phyloP scores from a whole-genome alignment of 176 grass and related monocot genomes.

The Lolium multiflorum region DNA sequence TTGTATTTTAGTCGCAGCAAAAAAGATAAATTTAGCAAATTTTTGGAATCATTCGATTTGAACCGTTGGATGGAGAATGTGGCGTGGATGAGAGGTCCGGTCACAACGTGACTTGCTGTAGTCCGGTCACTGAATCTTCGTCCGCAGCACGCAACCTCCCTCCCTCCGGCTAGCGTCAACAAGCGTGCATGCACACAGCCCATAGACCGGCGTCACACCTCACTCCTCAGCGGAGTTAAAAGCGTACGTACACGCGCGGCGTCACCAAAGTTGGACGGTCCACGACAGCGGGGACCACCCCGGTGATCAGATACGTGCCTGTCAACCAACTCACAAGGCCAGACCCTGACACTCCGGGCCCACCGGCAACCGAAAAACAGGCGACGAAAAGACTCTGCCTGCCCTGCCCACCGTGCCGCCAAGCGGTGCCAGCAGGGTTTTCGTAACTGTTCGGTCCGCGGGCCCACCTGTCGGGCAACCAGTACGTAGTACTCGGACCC shows the following conservation, averaged over 20 bases:
- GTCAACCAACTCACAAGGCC: conserved; percentile 30
- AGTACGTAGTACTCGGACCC: not conserved
- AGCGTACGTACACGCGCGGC: conserved; percentile 5
- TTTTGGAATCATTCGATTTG: too few relatives aligned
- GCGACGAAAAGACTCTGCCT: conserved; percentile 44
- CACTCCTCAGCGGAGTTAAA: not conserved
- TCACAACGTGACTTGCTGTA: too few relatives aligned
- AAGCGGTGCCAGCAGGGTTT: conserved; percentile 33
- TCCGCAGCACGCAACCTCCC: not conserved
- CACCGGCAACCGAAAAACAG: not conserved
- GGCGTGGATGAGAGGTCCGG: too few relatives aligned
- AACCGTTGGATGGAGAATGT: too few relatives aligned
- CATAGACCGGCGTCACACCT: conserved; percentile 1
- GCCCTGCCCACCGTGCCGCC: conserved; percentile 15
- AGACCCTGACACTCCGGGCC: conserved; percentile 15
- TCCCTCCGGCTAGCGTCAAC: too few relatives aligned
- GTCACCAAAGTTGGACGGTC: conserved; percentile 28
- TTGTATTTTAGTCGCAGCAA: too few relatives aligned
- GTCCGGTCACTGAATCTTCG: too few relatives aligned
- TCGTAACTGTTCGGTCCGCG: conserved; percentile 32
- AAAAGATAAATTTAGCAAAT: too few relatives aligned
- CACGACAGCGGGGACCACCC: conserved; percentile 25
- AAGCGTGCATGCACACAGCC: conserved; percentile 28
- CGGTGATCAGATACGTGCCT: conserved; percentile 29
- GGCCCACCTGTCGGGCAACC: conserved; percentile 25